A percentile compares a stretch with the other conserved stretches of the same genome.
Conservation (phyloP, 768 basidiomycete species). For the Pisolithus microcarpus region DNA sequence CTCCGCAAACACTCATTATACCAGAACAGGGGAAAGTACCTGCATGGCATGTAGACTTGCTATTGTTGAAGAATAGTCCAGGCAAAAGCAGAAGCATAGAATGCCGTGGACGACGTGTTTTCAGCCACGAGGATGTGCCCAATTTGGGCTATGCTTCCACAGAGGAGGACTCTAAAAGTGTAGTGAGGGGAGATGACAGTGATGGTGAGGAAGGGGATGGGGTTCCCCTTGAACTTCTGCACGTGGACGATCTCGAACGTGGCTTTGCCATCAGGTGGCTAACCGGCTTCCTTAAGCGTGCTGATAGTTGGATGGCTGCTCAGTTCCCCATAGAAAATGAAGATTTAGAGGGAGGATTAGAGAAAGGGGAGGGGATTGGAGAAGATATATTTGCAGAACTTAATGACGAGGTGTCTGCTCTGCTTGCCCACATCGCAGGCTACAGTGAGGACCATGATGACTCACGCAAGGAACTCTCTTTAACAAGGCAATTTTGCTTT, state of each 20-base stretch:
- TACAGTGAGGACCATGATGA: conserved; percentile 23
- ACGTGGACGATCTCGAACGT: conserved; percentile 60
- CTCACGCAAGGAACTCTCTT: conserved; percentile 25
- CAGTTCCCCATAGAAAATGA: conserved; percentile 7
- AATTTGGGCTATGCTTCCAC: conserved; percentile 80
- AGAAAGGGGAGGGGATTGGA: conserved; percentile 20
- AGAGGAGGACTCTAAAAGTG: conserved; percentile 49
- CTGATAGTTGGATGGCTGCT: conserved; percentile 41
- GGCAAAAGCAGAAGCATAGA: background rate
- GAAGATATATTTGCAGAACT: conserved; percentile 33
- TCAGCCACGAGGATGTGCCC: conserved; percentile 41
- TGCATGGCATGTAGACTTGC: background rate
- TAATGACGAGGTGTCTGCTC: conserved; percentile 50
- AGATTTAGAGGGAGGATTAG: background rate
- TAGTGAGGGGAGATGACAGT: conserved; percentile 11
- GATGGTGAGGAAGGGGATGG: conserved; percentile 13
- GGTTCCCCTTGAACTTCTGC: conserved; percentile 38
- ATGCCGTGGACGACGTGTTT: conserved; percentile 9
- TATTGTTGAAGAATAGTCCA: conserved; percentile 20
- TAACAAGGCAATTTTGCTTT: conserved; percentile 53
- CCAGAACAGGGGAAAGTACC: conserved; percentile 16
- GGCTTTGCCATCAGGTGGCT: conserved; percentile 68
- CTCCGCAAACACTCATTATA: background rate
- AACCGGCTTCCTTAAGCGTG: conserved; percentile 58
- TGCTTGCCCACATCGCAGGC: conserved; percentile 48